Base-by-base conservation (phyloP, 2,329 filamentous ascomycete genomes). In the Ophiobolus disseminans region DNA sequence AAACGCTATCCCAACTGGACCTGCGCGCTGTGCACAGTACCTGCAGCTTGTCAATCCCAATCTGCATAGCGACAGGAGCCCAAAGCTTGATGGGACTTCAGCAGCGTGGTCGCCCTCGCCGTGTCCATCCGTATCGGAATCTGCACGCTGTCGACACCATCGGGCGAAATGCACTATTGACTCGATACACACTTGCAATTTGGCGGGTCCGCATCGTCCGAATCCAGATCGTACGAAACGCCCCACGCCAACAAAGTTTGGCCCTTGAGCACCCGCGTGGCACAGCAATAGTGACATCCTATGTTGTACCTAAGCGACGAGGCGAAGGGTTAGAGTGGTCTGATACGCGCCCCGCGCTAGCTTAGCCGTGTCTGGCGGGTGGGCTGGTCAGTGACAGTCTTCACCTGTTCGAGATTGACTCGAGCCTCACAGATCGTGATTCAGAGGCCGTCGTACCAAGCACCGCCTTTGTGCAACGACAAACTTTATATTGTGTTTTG, bases 31-130 rank as follows among this genome's bases (percentile, higher is more conserved):
- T 11, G 23, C 10, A 42, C 16, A 22, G 48, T 32, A 51, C 49
- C 48, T 59, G 51, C 55, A 60, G 53, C 53, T 32, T 53, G 55
- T 55, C 51, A 47, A 55, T 47, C 45, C 45, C 35, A 52, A 55
- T 58, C 28, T 39, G 28, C 51, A 48, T 25, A 53, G 48, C 49
- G 38, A 50, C 36, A 36, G 21, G n/a, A 44, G 42, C 42, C 48
- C 51, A 25, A 16, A n/a, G 36, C 20, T 25, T 23, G 20, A 26
- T 28, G n/a, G n/a, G n/a, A n/a, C n/a, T n/a, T n/a, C n/a, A n/a
- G n/a, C n/a, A n/a, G n/a, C n/a, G n/a, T n/a, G n/a, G n/a, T 22
- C 10, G 25, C 17, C 9, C 25, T 31, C 16, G 17, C 19, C 6
- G 17, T 37, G 21, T 22, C 13, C 21, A 22, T 19, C n/a, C 11